These are phyloP conservation scores for Didymella sp. DNA, from an alignment of 2,329 filamentous ascomycete genomes.

Conservation along the genomic window DNA sequence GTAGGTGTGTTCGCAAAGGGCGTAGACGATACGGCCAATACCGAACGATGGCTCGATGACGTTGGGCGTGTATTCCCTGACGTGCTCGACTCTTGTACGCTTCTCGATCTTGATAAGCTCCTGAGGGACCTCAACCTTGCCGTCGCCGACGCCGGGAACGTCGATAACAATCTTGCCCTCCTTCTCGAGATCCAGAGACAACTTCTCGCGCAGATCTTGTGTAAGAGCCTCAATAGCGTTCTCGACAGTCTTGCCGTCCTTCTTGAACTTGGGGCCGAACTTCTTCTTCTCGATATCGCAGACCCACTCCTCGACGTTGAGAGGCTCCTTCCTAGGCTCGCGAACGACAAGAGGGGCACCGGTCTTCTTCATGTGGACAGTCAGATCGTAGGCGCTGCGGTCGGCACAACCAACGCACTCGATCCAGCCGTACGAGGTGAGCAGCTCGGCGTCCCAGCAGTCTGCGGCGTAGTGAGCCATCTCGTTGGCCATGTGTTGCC, in stretches of 20 bases:
- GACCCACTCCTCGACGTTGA: slow-evolving; percentile 84
- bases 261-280: slow-evolving; percentile 94
- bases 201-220: slow-evolving; percentile 81
- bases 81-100: slow-evolving; percentile 80
- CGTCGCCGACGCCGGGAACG: slow-evolving; percentile 70
- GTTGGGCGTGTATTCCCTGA: slow-evolving; percentile 91
- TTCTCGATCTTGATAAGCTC: slow-evolving; percentile 86
- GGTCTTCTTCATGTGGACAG: slow-evolving; percentile 91
- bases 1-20: slow-evolving; percentile 91
- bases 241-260: slow-evolving; percentile 83
- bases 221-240: slow-evolving; percentile 75
- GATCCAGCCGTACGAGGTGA: slow-evolving; percentile 94
- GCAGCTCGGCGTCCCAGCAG: slow-evolving; percentile 96
- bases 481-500: slow-evolving; percentile 93
- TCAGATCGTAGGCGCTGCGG: slow-evolving; percentile 91
- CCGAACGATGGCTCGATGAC: slow-evolving; percentile 98
- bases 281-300: slow-evolving; percentile 92
- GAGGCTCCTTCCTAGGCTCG: slow-evolving; percentile 78
- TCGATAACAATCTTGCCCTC: slow-evolving; percentile 79
- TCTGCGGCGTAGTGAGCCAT: slow-evolving; percentile 95
- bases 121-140: slow-evolving; percentile 79
- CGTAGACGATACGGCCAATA: slow-evolving; percentile 94
- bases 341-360: slow-evolving; percentile 85
- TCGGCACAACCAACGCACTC: slow-evolving; percentile 98
- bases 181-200: slow-evolving; percentile 75